These are phyloP conservation scores for Capsicum rhomboideum DNA, from an alignment of 257 asterid species.

Conservation along the genomic window DNA sequence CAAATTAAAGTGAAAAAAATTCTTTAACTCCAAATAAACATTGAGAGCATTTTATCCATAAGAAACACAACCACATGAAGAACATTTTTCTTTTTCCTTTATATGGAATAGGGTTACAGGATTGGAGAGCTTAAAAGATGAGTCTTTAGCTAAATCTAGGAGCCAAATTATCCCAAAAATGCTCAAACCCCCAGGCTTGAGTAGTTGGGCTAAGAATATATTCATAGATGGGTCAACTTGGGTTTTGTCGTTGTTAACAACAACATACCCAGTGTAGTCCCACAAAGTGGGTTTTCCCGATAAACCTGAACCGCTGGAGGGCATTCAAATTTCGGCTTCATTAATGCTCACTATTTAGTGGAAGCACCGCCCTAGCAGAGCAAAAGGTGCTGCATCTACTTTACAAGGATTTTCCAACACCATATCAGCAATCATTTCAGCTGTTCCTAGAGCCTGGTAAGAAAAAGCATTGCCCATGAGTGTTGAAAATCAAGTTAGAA, in stretches of 20 bases:
- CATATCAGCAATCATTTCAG: conserved; percentile 86
- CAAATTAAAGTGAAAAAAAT: neutral
- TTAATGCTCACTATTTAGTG: neutral
- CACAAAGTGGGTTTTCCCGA: neutral
- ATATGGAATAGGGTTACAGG: neutral
- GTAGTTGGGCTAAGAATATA: neutral
- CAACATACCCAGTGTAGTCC: too few species aligned
- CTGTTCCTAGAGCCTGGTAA: conserved; percentile 80
- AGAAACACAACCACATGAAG: neutral
- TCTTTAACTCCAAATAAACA: neutral
- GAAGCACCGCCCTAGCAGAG: conserved; percentile 24
- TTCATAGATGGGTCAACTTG: neutral
- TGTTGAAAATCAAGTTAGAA: neutral
- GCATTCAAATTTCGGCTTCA: neutral
- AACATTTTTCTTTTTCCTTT: neutral
- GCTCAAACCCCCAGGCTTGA: neutral
- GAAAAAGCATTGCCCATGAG: neutral
- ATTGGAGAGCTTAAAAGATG: neutral
- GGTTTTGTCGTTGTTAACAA: neutral
- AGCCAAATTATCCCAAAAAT: neutral
- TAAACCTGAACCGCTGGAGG: neutral
- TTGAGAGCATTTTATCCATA: neutral
- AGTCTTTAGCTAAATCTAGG: neutral
- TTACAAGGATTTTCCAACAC: conserved; percentile 58
- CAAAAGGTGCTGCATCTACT: conserved; percentile 61